Evolutionary conservation across 208 protist species (phyloP).

Genomic region (Acanthamoeba lenticulata): DNA sequence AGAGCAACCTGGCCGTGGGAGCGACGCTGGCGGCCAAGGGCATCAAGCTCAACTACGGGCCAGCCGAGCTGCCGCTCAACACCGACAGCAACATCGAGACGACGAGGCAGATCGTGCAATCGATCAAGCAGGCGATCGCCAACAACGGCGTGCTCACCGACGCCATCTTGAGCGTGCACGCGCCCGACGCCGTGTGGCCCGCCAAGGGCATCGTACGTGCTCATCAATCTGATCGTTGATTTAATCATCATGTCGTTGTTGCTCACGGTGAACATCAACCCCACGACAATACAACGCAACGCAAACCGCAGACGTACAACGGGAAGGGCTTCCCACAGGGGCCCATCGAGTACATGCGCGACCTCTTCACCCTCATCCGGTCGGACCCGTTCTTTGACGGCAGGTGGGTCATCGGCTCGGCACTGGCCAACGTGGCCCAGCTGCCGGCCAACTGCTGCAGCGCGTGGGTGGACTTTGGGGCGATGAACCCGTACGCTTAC

Average conservation of each 20-base stretch:
- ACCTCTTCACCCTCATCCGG: background rate
- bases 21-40: background rate
- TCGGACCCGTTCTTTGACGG: background rate
- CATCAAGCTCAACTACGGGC: background rate
- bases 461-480: background rate
- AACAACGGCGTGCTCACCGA: too few relatives aligned
- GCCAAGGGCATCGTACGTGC: background rate
- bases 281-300: too few relatives aligned
- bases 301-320: background rate
- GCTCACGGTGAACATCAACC: too few relatives aligned
- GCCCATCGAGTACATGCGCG: background rate
- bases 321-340: background rate
- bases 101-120: too few relatives aligned
- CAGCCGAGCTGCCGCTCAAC: background rate
- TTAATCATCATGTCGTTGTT: too few relatives aligned
- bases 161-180: background rate
- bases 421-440: background rate
- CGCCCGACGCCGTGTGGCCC: background rate
- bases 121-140: too few relatives aligned
- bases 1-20: background rate
- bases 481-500: background rate
- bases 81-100: background rate
- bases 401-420: background rate
- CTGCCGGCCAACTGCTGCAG: conserved; percentile 29
- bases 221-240: background rate